phyloP scores from a whole-genome alignment of 495 filamentous ascomycete genomes.

The Daldinia loculata region DNA sequence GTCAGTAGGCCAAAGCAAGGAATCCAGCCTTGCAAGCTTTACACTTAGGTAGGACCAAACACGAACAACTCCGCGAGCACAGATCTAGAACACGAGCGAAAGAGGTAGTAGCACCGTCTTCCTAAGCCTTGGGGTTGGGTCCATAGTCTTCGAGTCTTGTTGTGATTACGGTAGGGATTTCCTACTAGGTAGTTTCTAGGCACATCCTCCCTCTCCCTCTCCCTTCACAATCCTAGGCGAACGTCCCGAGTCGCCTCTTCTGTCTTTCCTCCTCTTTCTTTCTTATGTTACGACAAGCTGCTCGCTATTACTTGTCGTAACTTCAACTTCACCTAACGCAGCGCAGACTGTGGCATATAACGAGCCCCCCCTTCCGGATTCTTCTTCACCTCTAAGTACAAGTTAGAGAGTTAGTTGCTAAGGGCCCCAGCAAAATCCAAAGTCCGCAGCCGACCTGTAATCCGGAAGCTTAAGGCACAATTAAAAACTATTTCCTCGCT shows the following conservation, averaged over 20 bases:
- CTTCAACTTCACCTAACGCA: conserved; percentile 21
- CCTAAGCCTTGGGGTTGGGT: neutral
- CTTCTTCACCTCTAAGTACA: conserved; percentile 18
- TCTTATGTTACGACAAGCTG: conserved; percentile 12
- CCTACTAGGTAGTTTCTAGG: conserved; percentile 36
- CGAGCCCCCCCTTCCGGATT: conserved; percentile 3
- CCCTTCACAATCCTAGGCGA: neutral
- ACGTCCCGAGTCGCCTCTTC: conserved; percentile 13
- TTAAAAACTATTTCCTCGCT: conserved; percentile 41
- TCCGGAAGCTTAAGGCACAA: conserved; percentile 28
- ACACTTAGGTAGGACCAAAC: neutral
- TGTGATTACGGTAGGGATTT: conserved; percentile 41
- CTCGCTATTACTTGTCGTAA: conserved; percentile 18
- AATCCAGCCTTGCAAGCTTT: neutral
- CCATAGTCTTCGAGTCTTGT: conserved; percentile 29
- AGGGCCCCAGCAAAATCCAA: conserved; percentile 37
- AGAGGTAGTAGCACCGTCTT: neutral
- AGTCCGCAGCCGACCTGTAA: conserved; percentile 24
- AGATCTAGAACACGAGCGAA: neutral
- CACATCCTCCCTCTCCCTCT: conserved; percentile 15
- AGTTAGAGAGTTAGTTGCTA: conserved; percentile 13
- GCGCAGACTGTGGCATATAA: conserved; percentile 18
- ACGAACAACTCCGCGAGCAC: neutral
- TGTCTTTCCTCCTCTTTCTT: conserved; percentile 2
- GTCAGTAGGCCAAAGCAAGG: neutral